Base-by-base conservation (phyloP, 116 monocot genomes). In the Dioscorea cayenensis region DNA sequence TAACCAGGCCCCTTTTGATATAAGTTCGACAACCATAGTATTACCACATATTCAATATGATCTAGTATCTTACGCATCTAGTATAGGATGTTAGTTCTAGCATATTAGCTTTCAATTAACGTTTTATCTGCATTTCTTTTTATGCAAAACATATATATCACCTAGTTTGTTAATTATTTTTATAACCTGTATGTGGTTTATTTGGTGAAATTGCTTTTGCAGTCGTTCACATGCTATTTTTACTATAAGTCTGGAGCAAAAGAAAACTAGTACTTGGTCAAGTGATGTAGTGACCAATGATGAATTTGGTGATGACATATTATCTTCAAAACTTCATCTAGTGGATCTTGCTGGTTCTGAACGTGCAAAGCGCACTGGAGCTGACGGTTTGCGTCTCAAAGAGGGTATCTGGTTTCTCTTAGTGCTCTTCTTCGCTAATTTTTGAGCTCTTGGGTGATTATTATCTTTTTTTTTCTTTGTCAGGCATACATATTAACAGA, bases 201-300 rank as follows among this genome's bases (percentile, higher is more conserved):
- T 36, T 32, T 28, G 29, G 59, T 16, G 22, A 11, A 5, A 22
- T 63, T 27, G 13, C 18, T 84, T 79, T 14, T 72, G 25, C 68
- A 97, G 97, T 67, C 97, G 97, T n/a, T 97, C 97, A 20, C 97
- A 97, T 83, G 97, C 97, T 25, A 97, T 97, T 52, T 97, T 97
- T 63, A 97, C 97, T 11, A 97, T 97, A 77, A 85, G 68, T 64
- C 62, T 97, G 74, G 97, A 97, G 76, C 87, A 87, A 85, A 97
- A 90, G 75, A 86, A 76, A 75, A 75, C 50, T 48, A 32, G 22
- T 27, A 71, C 28, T 79, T 36, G 28, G 32, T 68, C 65, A 51
- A 51, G 28, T 55, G 32, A 75, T 66, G 84, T 81, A 38, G 62
- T 4, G 29, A 16, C 11, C 21, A 75, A 63, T 29, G 79, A 75